Conservation (phyloP, 495 filamentous ascomycete species). For the Penicillium taxi region DNA sequence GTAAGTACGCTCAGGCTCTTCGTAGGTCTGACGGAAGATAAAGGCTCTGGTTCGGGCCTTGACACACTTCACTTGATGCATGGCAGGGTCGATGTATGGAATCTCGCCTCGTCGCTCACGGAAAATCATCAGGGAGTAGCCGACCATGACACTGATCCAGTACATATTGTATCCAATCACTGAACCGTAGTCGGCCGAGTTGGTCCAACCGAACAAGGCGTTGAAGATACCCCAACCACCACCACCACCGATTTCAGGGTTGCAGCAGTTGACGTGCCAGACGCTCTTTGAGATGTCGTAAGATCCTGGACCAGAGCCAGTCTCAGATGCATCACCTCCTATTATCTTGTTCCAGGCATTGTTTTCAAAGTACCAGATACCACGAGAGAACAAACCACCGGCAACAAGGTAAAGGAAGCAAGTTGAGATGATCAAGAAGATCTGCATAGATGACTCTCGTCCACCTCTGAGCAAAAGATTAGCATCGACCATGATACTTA, state of each 20-base stretch:
- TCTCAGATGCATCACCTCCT: slow-evolving; percentile 67
- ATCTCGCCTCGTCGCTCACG: slow-evolving; percentile 18
- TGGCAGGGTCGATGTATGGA: slow-evolving; percentile 17
- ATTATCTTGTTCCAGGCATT: slow-evolving; percentile 55
- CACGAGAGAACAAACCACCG: slow-evolving; percentile 70
- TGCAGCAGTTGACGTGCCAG: slow-evolving; percentile 93
- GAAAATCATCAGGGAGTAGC: slow-evolving; percentile 19
- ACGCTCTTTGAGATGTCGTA: slow-evolving; percentile 81
- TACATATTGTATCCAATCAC: slow-evolving; percentile 87
- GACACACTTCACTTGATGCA: slow-evolving; percentile 4
- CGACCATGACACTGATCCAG: slow-evolving; percentile 47
- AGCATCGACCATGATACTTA: background rate
- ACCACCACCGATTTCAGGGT: slow-evolving; percentile 59
- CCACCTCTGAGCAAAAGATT: slow-evolving; percentile 41
- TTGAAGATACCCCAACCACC: slow-evolving; percentile 91
- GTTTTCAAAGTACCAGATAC: slow-evolving; percentile 64
- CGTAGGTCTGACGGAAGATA: slow-evolving; percentile 12
- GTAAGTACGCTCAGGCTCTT: slow-evolving; percentile 2
- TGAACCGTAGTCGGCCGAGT: slow-evolving; percentile 72
- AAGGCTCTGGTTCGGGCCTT: slow-evolving; percentile 18
- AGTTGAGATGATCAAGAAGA: slow-evolving; percentile 74
- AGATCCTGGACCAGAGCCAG: slow-evolving; percentile 71
- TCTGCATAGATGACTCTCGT: slow-evolving; percentile 57
- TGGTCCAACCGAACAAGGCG: slow-evolving; percentile 71
- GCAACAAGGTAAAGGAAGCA: slow-evolving; percentile 83